phyloP scores from a whole-genome alignment of 2,329 filamentous ascomycete genomes.

The Ascochyta viciae-villosae region DNA sequence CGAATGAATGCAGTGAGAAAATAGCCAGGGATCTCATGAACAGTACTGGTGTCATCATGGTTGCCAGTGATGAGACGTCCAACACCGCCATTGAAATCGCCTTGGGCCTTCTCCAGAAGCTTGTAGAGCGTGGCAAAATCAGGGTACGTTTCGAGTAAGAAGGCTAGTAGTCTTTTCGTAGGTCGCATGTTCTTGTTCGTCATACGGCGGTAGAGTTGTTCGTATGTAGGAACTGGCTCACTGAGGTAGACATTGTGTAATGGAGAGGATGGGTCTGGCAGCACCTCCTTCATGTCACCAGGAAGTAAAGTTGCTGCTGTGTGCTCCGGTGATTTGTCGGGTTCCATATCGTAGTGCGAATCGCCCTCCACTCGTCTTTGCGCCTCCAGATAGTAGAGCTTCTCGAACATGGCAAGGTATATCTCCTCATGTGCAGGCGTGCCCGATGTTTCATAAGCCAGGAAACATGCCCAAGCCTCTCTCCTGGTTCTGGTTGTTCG shows the following conservation, averaged over 20 bases:
- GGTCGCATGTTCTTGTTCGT: conserved; percentile 57
- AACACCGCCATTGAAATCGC: conserved; percentile 30
- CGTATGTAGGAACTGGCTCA: conserved; percentile 65
- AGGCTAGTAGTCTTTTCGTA: conserved; percentile 58
- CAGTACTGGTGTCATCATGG: conserved; percentile 13
- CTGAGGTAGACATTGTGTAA: conserved; percentile 70
- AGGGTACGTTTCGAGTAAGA: conserved; percentile 58
- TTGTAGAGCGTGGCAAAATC: conserved; percentile 29
- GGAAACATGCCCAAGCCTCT: conserved; percentile 71
- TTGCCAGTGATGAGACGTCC: conserved; percentile 30
- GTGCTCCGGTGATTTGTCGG: conserved; percentile 2
- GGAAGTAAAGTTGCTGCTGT: conserved; percentile 52
- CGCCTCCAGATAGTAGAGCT: conserved; percentile 53
- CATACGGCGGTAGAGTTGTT: conserved; percentile 68
- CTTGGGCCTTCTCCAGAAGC: conserved; percentile 27
- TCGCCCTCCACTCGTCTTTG: conserved; percentile 10
- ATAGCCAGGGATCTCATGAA: conserved; percentile 29
- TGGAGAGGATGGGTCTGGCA: conserved; percentile 64
- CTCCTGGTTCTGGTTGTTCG: conserved; percentile 65
- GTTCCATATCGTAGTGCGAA: conserved; percentile 9
- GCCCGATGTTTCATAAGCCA: conserved; percentile 59
- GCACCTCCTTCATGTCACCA: conserved; percentile 66
- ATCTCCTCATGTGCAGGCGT: conserved; percentile 50
- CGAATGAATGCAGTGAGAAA: conserved; percentile 40
- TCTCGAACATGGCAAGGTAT: conserved; percentile 65